Percentiles rank a stretch among this genome's conserved stretches.
Conservation (phyloP, 2,329 filamentous ascomycete species). For the Cryoendolithus antarcticus region DNA sequence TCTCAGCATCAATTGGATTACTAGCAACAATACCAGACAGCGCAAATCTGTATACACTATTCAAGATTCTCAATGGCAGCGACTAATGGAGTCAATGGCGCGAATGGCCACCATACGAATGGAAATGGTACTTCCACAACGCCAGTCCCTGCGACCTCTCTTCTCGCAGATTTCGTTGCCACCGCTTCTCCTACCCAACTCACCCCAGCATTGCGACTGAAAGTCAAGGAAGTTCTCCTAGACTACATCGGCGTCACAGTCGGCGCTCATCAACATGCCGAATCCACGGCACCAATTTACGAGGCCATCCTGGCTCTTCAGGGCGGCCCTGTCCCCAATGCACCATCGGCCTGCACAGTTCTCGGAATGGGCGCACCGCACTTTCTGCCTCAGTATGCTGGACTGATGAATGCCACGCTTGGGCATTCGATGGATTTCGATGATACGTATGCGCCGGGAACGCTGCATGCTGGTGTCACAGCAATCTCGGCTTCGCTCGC, state of each 20-base stretch:
- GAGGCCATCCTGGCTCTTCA: conserved; percentile 16
- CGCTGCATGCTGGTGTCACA: conserved; percentile 32
- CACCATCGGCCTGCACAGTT: conserved; percentile 16
- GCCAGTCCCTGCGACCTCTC: conserved; percentile 11
- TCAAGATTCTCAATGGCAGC: too few relatives aligned
- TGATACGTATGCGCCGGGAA: conserved; percentile 31
- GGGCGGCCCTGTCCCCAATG: conserved; percentile 10
- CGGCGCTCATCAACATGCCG: conserved; percentile 15
- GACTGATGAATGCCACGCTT: conserved; percentile 30
- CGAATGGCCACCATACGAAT: too few relatives aligned
- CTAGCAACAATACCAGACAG: too few relatives aligned
- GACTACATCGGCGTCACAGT: conserved; percentile 20
- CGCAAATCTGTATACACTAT: too few relatives aligned
- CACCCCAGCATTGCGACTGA: conserved; percentile 10
- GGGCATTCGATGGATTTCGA: conserved; percentile 35
- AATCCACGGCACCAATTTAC: conserved; percentile 17
- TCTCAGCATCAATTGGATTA: too few relatives aligned
- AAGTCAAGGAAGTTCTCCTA: conserved; percentile 20
- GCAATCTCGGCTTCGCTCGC: conserved; percentile 27
- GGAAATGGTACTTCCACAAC: neutral
- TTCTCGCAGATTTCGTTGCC: conserved; percentile 16
- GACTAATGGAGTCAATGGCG: too few relatives aligned
- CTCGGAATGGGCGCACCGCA: conserved; percentile 21
- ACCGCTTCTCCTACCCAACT: conserved; percentile 11
- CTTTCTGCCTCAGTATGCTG: conserved; percentile 28